A percentile compares a stretch with the other conserved stretches of the same genome.
Conservation (phyloP, 106 monocot species). For the Dioscorea zingiberensis region DNA sequence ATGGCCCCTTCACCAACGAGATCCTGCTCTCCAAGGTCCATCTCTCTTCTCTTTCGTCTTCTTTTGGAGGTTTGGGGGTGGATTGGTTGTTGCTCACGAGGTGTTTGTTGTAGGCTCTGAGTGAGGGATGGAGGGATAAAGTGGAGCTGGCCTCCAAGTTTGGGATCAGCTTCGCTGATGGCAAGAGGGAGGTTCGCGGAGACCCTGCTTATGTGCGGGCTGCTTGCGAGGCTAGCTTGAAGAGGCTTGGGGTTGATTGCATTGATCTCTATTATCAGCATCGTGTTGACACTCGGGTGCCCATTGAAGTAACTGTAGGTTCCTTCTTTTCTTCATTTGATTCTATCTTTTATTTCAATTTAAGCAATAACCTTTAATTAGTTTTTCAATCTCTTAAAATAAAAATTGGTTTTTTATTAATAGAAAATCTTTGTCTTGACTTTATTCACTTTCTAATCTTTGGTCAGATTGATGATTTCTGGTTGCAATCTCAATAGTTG, state of each 20-base stretch:
- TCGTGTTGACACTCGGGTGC: slow-evolving; percentile 38
- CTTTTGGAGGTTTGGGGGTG: background rate
- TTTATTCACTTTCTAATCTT: too few species aligned
- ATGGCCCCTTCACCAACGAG: slow-evolving; percentile 29
- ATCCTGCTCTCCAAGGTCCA: slow-evolving; percentile 22
- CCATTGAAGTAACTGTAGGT: slow-evolving; percentile 4
- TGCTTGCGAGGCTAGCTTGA: slow-evolving; percentile 40
- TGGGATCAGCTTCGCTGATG: slow-evolving; percentile 19
- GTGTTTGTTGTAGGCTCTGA: slow-evolving; percentile 28
- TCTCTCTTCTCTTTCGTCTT: too few species aligned
- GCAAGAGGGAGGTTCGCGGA: slow-evolving; percentile 26
- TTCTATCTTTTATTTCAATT: background rate
- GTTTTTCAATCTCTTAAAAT: too few species aligned
- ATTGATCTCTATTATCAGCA: slow-evolving; percentile 70
- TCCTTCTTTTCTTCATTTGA: background rate
- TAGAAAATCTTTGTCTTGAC: too few species aligned
- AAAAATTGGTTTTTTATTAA: too few species aligned
- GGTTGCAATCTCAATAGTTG: too few species aligned
- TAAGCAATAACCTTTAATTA: too few species aligned
- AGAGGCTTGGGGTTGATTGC: slow-evolving; percentile 40
- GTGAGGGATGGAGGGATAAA: slow-evolving; percentile 35
- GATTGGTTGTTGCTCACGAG: background rate
- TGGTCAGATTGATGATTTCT: too few species aligned
- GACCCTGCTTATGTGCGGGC: slow-evolving; percentile 52
- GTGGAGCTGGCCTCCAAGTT: slow-evolving; percentile 59